Base-by-base conservation (phyloP, 768 basidiomycete genomes). In the Dacryopinax primogenitus region DNA sequence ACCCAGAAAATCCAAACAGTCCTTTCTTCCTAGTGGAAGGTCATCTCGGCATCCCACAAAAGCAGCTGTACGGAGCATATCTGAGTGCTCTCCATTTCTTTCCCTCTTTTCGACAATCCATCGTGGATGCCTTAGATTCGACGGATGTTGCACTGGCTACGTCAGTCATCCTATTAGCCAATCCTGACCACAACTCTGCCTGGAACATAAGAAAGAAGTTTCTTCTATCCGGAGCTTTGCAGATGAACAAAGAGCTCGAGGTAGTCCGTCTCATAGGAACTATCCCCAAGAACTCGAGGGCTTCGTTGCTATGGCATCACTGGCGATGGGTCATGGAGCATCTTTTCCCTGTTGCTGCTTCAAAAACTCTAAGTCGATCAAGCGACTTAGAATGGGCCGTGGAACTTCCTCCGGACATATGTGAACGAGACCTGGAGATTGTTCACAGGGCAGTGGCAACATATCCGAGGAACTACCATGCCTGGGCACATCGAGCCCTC, bases 401-500 rank as follows among this genome's bases (percentile, higher is more conserved):
- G 33, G 21, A n/a, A 2, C n/a, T 47, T 44, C 33, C 62, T 6
- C 11, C n/a, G 13, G 41, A 62, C 11, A 18, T 37, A n/a, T 41
- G 34, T 13, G 26, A 62, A 2, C 66, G 71, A n/a, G 87, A 89
- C 71, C 75, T 87, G 39, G 70, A 70, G 4, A 69, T 83, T 61
- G 74, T 79, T 15, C 73, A 78, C 37, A 72, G 73, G 35, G 82
- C 85, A 33, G 84, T 84, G 73, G 82, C 83, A 68, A 73, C 78
- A 3, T 86, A 88, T 70, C 84, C 84, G 9, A 82, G 87, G 15
- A 89, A 88, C 70, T 89, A 88, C 71, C 82, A 85, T 72, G 86
- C 85, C 2, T 88, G 87, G 87, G 71, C 77, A 0, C 84, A 88
- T 69, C 83, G 85, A 70, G 76, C 77, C 58, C 80, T 79, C 41